A percentile compares a stretch with the other conserved stretches of the same genome.
Conservation (phyloP, 2,329 filamentous ascomycete species). For the Xylariales sp. region DNA sequence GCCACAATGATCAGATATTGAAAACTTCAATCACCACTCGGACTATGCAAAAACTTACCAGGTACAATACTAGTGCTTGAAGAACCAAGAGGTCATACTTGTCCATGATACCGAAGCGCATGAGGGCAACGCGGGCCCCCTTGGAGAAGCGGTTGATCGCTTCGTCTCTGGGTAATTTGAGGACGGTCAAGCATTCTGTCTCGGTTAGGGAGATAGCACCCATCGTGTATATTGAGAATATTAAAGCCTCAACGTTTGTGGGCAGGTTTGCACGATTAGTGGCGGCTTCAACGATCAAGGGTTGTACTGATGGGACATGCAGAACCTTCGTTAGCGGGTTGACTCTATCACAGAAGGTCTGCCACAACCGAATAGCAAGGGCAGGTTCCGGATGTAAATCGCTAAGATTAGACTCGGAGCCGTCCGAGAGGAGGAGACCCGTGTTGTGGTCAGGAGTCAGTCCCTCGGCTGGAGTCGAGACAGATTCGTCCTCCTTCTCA, state of each 20-base stretch:
- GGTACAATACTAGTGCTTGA: slow-evolving; percentile 54
- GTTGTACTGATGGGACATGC: slow-evolving; percentile 67
- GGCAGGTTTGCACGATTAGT: slow-evolving; percentile 50
- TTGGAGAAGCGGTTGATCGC: slow-evolving; percentile 48
- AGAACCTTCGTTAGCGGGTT: slow-evolving; percentile 57
- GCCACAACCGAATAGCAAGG: slow-evolving; percentile 69
- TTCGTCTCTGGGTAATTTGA: slow-evolving; percentile 44
- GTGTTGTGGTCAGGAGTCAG: slow-evolving; percentile 48
- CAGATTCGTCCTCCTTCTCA: slow-evolving; percentile 36
- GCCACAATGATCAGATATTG: not conserved
- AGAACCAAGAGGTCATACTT: slow-evolving; percentile 54
- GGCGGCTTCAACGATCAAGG: slow-evolving; percentile 59
- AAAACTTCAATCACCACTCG: not conserved
- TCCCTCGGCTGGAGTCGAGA: slow-evolving; percentile 35
- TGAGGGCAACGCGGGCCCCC: slow-evolving; percentile 46
- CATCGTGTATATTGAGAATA: slow-evolving; percentile 63
- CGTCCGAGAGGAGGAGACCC: slow-evolving; percentile 44
- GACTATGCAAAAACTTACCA: slow-evolving; percentile 32
- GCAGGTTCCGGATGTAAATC: slow-evolving; percentile 60
- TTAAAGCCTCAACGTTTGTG: slow-evolving; percentile 54
- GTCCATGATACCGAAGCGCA: slow-evolving; percentile 52
- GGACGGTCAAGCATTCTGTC: slow-evolving; percentile 49
- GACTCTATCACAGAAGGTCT: slow-evolving; percentile 68
- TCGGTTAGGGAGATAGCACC: slow-evolving; percentile 51
- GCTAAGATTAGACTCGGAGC: slow-evolving; percentile 33